Evolutionary conservation across 1,139 yeast genomes (phyloP).

Genomic region (Magnusiomyces sp.): DNA sequence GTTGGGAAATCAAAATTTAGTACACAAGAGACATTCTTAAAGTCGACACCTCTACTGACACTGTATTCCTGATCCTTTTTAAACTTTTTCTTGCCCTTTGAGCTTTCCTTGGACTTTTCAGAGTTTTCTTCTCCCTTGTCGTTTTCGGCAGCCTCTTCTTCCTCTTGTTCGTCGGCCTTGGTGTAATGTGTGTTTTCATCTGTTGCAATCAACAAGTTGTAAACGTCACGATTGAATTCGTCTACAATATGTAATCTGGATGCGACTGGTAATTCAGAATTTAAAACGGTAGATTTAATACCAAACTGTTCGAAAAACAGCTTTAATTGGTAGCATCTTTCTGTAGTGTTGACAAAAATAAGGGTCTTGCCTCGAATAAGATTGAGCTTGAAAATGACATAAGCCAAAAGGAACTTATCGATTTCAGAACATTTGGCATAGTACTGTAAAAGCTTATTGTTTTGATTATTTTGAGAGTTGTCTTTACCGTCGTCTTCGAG

Average conservation of each 20-base stretch:
- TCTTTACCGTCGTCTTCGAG: constrained; percentile 44
- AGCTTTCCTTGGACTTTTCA: constrained; percentile 17
- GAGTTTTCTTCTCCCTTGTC: constrained; percentile 17
- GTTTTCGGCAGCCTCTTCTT: constrained; percentile 25
- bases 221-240: constrained; percentile 85
- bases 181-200: constrained; percentile 60
- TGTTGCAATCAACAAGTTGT: constrained; percentile 83
- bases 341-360: constrained; percentile 86
- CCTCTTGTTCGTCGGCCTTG: constrained; percentile 44
- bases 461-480: constrained; percentile 27
- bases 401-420: constrained; percentile 83
- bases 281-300: constrained; percentile 75
- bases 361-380: constrained; percentile 88
- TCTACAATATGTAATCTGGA: constrained; percentile 93
- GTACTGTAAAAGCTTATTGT: constrained; percentile 66
- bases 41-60: constrained; percentile 95
- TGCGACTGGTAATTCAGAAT: constrained; percentile 86
- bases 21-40: constrained; percentile 92
- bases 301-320: constrained; percentile 93
- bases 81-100: constrained; percentile 20
- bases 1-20: constrained; percentile 91
- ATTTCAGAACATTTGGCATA: constrained; percentile 81
- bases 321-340: constrained; percentile 88
- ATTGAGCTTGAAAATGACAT: constrained; percentile 82
- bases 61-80: constrained; percentile 58